These are phyloP conservation scores for Sindora glabra DNA, from an alignment of 306 rosid species.

Conservation along the genomic window DNA sequence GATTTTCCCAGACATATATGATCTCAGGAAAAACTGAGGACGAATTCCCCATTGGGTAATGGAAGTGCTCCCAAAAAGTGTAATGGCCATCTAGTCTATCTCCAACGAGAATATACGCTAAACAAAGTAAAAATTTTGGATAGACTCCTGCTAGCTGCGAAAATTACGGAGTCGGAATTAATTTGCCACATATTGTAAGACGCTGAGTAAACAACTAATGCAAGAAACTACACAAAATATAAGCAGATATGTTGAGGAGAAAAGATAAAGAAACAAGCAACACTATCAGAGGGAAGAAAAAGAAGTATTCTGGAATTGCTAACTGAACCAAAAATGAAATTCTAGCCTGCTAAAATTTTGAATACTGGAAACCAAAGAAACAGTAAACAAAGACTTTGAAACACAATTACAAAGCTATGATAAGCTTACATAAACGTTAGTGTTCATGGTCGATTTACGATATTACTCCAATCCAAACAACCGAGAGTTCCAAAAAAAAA, in stretches of 20 bases:
- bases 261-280: not conserved
- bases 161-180: no score
- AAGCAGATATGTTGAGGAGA: no score
- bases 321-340: not conserved
- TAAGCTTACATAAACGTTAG: no score
- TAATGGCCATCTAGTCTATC: constrained; percentile 56
- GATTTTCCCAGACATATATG: constrained; percentile 29
- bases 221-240: no score
- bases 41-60: constrained; percentile 85
- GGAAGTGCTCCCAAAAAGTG: constrained; percentile 56
- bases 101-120: constrained; percentile 7
- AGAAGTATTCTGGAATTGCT: not conserved
- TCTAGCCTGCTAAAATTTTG: not conserved
- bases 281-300: not conserved
- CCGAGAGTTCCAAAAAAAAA: not conserved
- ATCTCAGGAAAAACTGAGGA: constrained; percentile 49
- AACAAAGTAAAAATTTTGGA: constrained; percentile 1
- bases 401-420: no score
- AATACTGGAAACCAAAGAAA: not conserved
- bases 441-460: no score
- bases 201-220: no score
- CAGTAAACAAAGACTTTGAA: not conserved
- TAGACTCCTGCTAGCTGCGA: no score
- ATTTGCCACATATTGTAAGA: no score
- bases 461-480: not conserved